These are phyloP conservation scores for Pseudogymnoascus sp. DNA, from an alignment of 2,329 filamentous ascomycete species.

Conservation along the genomic window DNA sequence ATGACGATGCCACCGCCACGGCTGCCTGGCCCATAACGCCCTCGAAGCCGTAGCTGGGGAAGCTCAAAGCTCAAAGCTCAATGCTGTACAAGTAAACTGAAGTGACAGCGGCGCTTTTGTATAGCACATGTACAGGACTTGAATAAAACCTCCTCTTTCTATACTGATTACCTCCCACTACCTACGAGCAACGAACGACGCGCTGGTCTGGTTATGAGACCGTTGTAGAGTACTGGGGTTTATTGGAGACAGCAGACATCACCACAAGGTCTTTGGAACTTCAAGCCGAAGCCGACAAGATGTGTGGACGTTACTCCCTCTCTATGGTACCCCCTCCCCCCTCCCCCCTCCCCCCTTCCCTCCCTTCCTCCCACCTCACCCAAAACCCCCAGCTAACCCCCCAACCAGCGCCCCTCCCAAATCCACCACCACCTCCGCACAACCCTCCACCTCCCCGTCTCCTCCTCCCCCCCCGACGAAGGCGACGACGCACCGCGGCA, in stretches of 20 bases:
- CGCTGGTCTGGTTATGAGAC: no score
- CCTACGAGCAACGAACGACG: no score
- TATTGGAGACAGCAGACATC: no score
- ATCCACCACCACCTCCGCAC: constrained; percentile 60
- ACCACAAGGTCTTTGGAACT: no score
- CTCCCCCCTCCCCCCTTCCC: not conserved
- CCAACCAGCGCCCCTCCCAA: constrained; percentile 60
- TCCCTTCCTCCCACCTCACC: not conserved
- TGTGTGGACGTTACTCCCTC: constrained; percentile 28
- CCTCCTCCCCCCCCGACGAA: constrained; percentile 64
- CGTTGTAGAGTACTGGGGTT: no score
- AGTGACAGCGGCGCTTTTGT: not conserved
- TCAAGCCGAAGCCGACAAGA: constrained; percentile 16
- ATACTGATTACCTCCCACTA: not conserved
- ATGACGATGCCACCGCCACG: not conserved
- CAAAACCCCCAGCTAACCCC: constrained; percentile 3
- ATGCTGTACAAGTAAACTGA: not conserved
- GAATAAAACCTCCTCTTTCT: not conserved
- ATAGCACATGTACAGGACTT: not conserved
- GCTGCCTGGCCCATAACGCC: not conserved
- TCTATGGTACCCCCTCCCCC: constrained; percentile 19
- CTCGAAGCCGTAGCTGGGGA: not conserved
- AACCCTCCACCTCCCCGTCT: constrained; percentile 63
- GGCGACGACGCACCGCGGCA: constrained; percentile 50
- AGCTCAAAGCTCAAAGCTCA: no score